phyloP scores from a whole-genome alignment of 768 basidiomycete genomes.

The Rhodotorula kratochvilovae region DNA sequence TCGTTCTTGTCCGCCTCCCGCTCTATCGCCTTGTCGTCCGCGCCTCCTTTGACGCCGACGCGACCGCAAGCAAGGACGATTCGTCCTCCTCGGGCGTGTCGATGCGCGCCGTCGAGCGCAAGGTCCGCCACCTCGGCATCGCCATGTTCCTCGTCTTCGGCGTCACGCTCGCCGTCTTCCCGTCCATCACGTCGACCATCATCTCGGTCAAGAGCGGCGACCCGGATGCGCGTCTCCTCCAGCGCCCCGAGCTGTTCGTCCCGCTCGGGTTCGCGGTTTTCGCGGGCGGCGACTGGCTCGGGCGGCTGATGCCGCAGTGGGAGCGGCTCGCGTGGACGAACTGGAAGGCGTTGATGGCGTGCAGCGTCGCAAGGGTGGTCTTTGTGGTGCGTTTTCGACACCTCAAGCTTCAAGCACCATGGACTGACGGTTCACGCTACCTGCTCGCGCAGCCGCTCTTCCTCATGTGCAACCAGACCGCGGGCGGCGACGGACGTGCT shows the following conservation, averaged over 20 bases:
- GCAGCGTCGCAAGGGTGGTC: slow-evolving; percentile 28
- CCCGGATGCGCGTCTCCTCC: slow-evolving; percentile 11
- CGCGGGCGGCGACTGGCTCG: slow-evolving; percentile 42
- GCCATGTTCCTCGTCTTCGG: slow-evolving; percentile 47
- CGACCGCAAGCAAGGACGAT: background rate
- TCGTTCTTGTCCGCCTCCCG: slow-evolving; percentile 34
- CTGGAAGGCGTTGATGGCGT: slow-evolving; percentile 20
- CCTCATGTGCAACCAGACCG: slow-evolving; percentile 42
- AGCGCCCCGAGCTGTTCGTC: slow-evolving; percentile 28
- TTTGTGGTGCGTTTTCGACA: slow-evolving; percentile 39
- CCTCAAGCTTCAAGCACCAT: background rate
- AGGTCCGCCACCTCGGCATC: slow-evolving; percentile 46
- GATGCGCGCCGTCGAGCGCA: slow-evolving; percentile 36
- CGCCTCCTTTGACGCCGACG: slow-evolving; percentile 17
- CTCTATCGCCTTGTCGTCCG: slow-evolving; percentile 39
- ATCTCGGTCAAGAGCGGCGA: slow-evolving; percentile 16
- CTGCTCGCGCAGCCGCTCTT: slow-evolving; percentile 38
- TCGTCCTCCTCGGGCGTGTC: background rate
- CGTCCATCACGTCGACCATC: slow-evolving; percentile 44
- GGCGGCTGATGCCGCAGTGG: slow-evolving; percentile 38
- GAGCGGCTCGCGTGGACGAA: slow-evolving; percentile 26
- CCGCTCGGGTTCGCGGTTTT: slow-evolving; percentile 43
- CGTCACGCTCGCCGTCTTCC: slow-evolving; percentile 45
- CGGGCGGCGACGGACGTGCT: background rate
- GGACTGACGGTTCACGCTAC: background rate